These are phyloP conservation scores for Colletotrichum lupini DNA, from an alignment of 2,329 filamentous ascomycete genomes.

Conservation along the genomic window DNA sequence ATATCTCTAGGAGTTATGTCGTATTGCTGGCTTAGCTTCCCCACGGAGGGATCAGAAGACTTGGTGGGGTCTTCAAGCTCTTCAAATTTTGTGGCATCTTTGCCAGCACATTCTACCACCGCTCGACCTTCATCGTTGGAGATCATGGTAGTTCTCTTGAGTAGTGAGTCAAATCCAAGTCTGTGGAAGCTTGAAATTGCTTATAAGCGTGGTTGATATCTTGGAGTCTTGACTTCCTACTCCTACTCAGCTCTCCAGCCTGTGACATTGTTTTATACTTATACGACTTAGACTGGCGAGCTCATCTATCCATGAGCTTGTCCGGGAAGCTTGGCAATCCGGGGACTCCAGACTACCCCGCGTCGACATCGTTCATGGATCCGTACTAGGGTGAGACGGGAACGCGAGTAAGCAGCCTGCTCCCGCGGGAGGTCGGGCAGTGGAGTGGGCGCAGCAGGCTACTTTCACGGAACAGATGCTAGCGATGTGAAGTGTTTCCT, in stretches of 20 bases:
- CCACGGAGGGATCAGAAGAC: background rate
- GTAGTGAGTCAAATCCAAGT: background rate
- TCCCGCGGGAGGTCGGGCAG: conserved; percentile 5
- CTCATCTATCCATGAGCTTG: background rate
- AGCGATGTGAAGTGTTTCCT: too few relatives aligned
- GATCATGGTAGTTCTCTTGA: background rate
- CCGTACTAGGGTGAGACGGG: background rate
- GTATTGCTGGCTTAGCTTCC: background rate
- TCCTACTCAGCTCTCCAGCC: too few relatives aligned
- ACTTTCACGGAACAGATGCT: too few relatives aligned
- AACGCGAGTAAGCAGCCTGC: background rate
- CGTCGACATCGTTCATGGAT: background rate
- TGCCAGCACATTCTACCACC: background rate
- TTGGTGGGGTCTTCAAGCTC: conserved; percentile 21
- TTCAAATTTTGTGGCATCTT: conserved; percentile 8
- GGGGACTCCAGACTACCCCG: conserved; percentile 33
- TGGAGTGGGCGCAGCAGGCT: too few relatives aligned
- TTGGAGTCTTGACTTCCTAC: background rate
- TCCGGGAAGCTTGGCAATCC: conserved; percentile 15
- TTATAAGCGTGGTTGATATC: background rate
- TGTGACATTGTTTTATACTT: conserved; percentile 15
- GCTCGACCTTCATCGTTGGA: background rate
- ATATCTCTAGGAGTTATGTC: conserved; percentile 36
- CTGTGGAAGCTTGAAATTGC: background rate
- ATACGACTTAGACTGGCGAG: background rate